Evolutionary conservation across 2,329 filamentous ascomycete genomes (phyloP), one percentile per base, ranked within the genome.

Genomic region (Hymenoscyphus fraxineus): DNA sequence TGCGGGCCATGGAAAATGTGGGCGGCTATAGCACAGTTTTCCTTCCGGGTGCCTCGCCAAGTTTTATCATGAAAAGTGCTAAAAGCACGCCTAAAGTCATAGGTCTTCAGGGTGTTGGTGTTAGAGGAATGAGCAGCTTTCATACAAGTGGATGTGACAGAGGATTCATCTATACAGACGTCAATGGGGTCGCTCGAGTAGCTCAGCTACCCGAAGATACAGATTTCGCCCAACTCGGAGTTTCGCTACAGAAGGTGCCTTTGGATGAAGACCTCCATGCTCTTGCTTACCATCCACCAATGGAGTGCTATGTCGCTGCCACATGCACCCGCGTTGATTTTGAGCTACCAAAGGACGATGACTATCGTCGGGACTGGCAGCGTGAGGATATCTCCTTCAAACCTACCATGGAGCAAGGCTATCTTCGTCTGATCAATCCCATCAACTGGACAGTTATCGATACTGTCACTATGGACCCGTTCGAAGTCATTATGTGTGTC

Each of bases 91-190:
- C 94, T 0, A 88, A 87, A 69, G 84, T 97, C 15, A 77, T 96
- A n/a, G 83, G 85, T 12, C 79, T 97, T 1, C 85, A 88, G 66
- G 89, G 90, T 0, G 80, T 82, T 15, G 84, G 85, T 7, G 87
- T 94, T 3, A 84, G 87, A 47, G 87, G 88, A 59, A 82, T 98
- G 71, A 91, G 88, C 68, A 80, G 86, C 0, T 92, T 97, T 74
- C 86, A 96, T 74, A 93, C 88, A 0, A 84, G 87, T 62, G 88
- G 86, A 6, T 95, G 91, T 73, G 88, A 93, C 64, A 83, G 86
- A 63, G 93, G 93, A 0, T 96, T 97, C 74, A 89, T 93, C 51
- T 95, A 93, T 73, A 82, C 92, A 32, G 90, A 96, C 77, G 83
- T 81, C 0, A 78, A 90, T 71, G 88, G 90, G n/a, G 82, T 88